Conservation (phyloP, 164 flowering plant genomes). For the Brasenia schreberi region DNA sequence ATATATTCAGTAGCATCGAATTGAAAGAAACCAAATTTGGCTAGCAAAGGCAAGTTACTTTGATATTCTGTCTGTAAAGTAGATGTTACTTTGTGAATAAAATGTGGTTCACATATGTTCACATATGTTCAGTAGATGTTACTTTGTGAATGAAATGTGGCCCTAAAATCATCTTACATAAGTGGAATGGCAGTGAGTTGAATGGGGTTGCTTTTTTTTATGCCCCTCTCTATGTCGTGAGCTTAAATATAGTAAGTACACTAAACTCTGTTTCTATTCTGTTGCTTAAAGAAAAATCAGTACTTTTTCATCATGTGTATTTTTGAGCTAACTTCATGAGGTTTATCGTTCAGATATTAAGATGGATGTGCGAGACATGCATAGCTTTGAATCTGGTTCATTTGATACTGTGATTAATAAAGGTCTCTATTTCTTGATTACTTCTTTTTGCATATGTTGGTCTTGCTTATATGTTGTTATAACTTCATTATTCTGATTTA, state of each 20-base stretch:
- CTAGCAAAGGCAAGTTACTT: too few species aligned
- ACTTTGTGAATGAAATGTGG: constrained; percentile 79
- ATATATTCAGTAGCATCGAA: too few species aligned
- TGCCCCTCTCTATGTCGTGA: constrained; percentile 86
- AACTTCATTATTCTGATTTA: too few species aligned
- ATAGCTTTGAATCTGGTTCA: too few species aligned
- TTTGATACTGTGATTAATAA: too few species aligned
- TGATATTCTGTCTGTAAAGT: too few species aligned
- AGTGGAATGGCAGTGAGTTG: constrained; percentile 92
- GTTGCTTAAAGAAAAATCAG: neutral
- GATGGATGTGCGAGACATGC: too few species aligned
- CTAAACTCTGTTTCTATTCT: neutral
- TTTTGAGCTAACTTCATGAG: neutral
- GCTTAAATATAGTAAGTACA: constrained; percentile 67
- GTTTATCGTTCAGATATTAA: neutral
- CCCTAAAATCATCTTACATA: constrained; percentile 87
- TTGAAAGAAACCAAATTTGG: too few species aligned
- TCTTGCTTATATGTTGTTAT: too few species aligned
- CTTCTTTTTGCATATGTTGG: too few species aligned
- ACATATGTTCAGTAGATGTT: too few species aligned
- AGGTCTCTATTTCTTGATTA: too few species aligned
- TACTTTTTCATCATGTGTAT: neutral
- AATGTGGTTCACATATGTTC: constrained; percentile 54
- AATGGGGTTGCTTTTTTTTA: constrained; percentile 88
- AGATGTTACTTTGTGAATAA: constrained; percentile 36